phyloP scores from a whole-genome alignment of 176 grass and related monocot species.

The Zizania latifolia region DNA sequence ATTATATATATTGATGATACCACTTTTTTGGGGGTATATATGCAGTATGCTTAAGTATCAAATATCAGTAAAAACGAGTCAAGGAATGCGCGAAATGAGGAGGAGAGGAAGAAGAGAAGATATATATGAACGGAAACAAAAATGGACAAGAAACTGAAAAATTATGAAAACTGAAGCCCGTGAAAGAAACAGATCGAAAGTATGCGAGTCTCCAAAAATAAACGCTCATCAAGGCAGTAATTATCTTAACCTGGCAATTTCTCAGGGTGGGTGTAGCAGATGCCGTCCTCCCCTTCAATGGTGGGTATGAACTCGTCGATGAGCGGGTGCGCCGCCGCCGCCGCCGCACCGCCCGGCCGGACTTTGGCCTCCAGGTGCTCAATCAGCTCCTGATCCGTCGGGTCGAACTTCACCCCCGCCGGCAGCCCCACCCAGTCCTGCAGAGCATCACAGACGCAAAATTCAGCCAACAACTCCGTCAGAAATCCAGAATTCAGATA shows the following conservation, averaged over 20 bases:
- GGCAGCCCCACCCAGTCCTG: constrained; percentile 76
- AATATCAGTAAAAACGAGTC: constrained; percentile 9
- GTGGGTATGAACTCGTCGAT: constrained; percentile 96
- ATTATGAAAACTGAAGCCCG: neutral
- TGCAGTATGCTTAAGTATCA: no score
- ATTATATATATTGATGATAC: no score
- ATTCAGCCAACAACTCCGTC: neutral
- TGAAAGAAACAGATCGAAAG: constrained; percentile 23
- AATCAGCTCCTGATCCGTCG: constrained; percentile 92
- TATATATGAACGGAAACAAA: neutral
- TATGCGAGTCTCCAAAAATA: neutral
- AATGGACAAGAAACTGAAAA: neutral
- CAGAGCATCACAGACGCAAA: neutral
- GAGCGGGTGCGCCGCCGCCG: constrained; percentile 57
- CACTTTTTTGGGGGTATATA: no score
- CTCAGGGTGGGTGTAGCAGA: constrained; percentile 96
- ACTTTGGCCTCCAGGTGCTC: constrained; percentile 85
- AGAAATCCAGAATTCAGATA: neutral
- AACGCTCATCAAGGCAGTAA: neutral
- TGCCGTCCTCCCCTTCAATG: constrained; percentile 90
- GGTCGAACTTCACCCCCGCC: constrained; percentile 86
- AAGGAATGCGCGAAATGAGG: neutral
- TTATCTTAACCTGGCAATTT: constrained; percentile 73
- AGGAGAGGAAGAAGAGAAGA: no score
- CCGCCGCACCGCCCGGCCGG: constrained; percentile 24